phyloP scores from a whole-genome alignment of 306 rosid species.

The Vicia villosa region DNA sequence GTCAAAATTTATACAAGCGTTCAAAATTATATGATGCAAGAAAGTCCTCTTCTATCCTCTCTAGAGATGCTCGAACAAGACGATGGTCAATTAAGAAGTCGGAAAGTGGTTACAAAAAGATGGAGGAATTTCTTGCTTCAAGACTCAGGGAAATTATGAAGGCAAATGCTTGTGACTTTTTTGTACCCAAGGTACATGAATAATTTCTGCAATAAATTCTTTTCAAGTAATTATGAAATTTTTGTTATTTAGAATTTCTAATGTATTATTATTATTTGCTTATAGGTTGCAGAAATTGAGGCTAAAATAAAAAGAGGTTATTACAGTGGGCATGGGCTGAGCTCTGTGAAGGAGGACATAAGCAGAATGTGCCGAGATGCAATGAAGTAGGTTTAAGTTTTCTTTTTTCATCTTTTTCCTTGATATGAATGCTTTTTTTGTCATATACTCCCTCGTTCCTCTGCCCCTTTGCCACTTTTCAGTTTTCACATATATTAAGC shows the following conservation, averaged over 20 bases:
- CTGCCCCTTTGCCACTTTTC: background rate
- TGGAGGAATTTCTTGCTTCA: conserved; percentile 87
- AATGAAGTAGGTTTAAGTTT: conserved; percentile 64
- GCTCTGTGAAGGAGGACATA: conserved; percentile 90
- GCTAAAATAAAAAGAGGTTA: conserved; percentile 79
- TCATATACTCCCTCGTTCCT: background rate
- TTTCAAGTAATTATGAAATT: background rate
- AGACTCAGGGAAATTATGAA: conserved; percentile 89
- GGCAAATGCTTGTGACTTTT: conserved; percentile 77
- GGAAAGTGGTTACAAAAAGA: conserved; percentile 87
- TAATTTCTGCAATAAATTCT: conserved; percentile 5
- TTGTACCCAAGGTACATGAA: conserved; percentile 86
- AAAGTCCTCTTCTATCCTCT: conserved; percentile 91
- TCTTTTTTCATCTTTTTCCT: conserved; percentile 15
- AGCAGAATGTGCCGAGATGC: conserved; percentile 97
- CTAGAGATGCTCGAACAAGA: conserved; percentile 97
- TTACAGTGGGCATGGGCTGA: conserved; percentile 83
- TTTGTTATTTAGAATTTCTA: conserved; percentile 19
- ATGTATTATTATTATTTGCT: conserved; percentile 15
- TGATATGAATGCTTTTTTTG: background rate
- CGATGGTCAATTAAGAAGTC: conserved; percentile 93
- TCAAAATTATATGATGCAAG: conserved; percentile 96
- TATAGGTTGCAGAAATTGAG: conserved; percentile 94
- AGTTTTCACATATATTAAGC: background rate
- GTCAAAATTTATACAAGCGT: conserved; percentile 86